phyloP scores from a whole-genome alignment of 2,329 filamentous ascomycete species.

The Aureobasidium pullulans region DNA sequence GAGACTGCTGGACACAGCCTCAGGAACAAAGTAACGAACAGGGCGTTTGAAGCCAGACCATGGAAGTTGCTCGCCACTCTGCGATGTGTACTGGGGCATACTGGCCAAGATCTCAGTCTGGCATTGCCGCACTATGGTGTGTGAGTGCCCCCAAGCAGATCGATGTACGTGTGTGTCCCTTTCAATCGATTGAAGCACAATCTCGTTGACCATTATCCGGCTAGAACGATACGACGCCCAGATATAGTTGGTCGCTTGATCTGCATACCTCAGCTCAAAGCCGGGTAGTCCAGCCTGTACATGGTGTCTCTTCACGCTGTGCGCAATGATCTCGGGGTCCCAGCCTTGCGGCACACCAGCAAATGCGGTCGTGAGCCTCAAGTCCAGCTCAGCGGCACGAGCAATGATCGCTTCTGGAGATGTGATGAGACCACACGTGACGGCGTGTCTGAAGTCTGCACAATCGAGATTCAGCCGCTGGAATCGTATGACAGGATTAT shows the following conservation, averaged over 20 bases:
- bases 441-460: constrained; percentile 1
- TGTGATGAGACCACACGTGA: neutral
- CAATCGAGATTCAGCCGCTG: neutral
- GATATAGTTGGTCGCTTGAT: constrained; percentile 1
- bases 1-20: neutral
- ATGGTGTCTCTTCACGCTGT: too few relatives aligned
- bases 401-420: neutral
- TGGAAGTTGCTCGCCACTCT: neutral
- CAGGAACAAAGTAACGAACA: neutral
- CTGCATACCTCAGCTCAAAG: neutral
- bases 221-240: neutral
- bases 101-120: constrained; percentile 3
- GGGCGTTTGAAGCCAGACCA: neutral
- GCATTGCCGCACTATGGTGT: neutral
- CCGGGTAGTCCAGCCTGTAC: neutral
- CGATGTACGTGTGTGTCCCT: neutral
- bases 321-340: neutral
- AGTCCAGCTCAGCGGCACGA: neutral
- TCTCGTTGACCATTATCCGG: neutral
- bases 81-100: neutral
- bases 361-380: neutral
- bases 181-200: neutral
- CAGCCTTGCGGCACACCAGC: neutral
- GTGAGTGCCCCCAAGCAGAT: neutral
- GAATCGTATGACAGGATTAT: neutral